A percentile compares a stretch with the other conserved stretches of the same genome.
Evolutionary conservation across 495 filamentous ascomycete genomes (phyloP).

Genomic region (Jackrogersella minutella): DNA sequence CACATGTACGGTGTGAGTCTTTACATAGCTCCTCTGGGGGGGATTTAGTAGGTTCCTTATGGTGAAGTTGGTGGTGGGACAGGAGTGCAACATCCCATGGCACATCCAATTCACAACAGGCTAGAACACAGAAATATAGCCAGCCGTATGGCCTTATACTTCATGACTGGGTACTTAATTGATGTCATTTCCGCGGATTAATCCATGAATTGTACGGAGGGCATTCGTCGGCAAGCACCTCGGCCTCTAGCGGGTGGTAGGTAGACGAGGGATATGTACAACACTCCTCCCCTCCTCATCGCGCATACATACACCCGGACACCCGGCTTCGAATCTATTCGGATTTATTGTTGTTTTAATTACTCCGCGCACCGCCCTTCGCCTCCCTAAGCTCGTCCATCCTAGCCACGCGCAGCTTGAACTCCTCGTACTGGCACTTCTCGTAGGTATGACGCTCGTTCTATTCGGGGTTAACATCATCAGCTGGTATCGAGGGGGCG

Average conservation of each 20-base stretch:
- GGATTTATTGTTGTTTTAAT: slow-evolving; percentile 58
- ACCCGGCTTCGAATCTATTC: not conserved
- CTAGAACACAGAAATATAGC: too few species aligned
- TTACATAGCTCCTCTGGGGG: too few species aligned
- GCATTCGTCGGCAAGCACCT: not conserved
- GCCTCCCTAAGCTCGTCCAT: slow-evolving; percentile 94
- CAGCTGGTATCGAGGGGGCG: not conserved
- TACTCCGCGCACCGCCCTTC: slow-evolving; percentile 88
- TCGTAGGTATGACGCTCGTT: slow-evolving; percentile 96
- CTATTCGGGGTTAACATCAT: slow-evolving; percentile 53
- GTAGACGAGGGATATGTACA: slow-evolving; percentile 23
- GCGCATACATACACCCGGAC: too few species aligned
- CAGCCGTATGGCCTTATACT: too few species aligned
- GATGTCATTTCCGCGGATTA: not conserved
- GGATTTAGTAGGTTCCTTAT: too few species aligned
- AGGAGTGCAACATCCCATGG: too few species aligned
- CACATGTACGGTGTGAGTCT: too few species aligned
- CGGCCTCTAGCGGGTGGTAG: not conserved
- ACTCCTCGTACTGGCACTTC: slow-evolving; percentile 98
- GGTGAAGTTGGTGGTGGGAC: too few species aligned
- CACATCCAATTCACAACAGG: too few species aligned
- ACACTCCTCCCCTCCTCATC: not conserved
- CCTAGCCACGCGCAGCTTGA: slow-evolving; percentile 97
- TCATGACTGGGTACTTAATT: not conserved
- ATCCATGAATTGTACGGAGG: not conserved